Evolutionary conservation across 768 basidiomycete species (phyloP).

Genomic region (Omphalotus guepiniiformis): DNA sequence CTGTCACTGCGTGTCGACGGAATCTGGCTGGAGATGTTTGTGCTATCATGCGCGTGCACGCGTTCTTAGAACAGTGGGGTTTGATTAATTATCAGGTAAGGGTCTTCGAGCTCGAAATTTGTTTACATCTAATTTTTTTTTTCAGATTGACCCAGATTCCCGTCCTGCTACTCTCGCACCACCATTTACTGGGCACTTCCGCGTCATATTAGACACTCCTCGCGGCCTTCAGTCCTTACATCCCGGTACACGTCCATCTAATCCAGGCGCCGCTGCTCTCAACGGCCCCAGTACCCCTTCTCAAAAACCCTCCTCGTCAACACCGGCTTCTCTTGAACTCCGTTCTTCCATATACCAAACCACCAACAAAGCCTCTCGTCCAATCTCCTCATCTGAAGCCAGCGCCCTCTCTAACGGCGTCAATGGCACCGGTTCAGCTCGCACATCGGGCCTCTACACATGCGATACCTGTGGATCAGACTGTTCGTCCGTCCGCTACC

Average conservation of each 20-base stretch:
- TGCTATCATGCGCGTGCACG: constrained; percentile 98
- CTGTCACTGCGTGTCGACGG: constrained; percentile 92
- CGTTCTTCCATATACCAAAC: constrained; percentile 87
- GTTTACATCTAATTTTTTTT: constrained; percentile 7
- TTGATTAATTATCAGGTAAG: constrained; percentile 96
- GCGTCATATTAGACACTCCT: constrained; percentile 94
- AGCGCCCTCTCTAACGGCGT: constrained; percentile 54
- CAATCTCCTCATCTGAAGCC: constrained; percentile 67
- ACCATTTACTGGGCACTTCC: constrained; percentile 98
- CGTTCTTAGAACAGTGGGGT: constrained; percentile 98
- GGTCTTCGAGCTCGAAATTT: constrained; percentile 1
- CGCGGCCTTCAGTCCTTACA: constrained; percentile 94
- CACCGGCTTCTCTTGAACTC: constrained; percentile 79
- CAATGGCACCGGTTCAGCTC: constrained; percentile 38
- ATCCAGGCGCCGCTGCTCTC: constrained; percentile 36
- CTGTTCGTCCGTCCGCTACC: constrained; percentile 85
- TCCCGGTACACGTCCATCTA: constrained; percentile 62
- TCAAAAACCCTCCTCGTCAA: constrained; percentile 32
- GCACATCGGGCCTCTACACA: constrained; percentile 39
- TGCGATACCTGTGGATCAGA: constrained; percentile 97
- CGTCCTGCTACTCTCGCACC: constrained; percentile 92
- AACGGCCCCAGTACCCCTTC: constrained; percentile 37
- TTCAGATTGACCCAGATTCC: constrained; percentile 93
- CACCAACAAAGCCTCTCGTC: constrained; percentile 75
- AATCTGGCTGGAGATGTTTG: constrained; percentile 98